phyloP scores from a whole-genome alignment of 106 monocot species.

The Allium cepa region DNA sequence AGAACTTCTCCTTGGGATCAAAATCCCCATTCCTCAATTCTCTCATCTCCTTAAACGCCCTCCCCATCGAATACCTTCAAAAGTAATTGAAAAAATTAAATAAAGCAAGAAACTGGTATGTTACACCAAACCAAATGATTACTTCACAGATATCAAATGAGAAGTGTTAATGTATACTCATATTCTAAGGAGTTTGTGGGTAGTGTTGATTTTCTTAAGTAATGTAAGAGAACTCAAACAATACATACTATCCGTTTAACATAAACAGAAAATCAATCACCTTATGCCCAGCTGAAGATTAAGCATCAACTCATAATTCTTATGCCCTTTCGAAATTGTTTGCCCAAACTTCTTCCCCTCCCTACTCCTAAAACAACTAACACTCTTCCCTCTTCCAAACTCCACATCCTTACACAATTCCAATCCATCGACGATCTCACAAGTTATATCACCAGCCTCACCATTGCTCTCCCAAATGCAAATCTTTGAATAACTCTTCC shows the following conservation, averaged over 20 bases:
- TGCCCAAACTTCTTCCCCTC: slow-evolving; percentile 53
- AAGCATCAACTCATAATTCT: slow-evolving; percentile 58
- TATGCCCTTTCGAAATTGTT: slow-evolving; percentile 59
- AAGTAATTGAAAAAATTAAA: neutral
- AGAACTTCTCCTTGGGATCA: slow-evolving; percentile 51
- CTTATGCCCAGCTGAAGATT: slow-evolving; percentile 67
- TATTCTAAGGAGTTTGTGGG: too few species aligned
- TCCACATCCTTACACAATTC: slow-evolving; percentile 25
- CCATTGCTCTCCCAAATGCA: slow-evolving; percentile 59
- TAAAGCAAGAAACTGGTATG: neutral
- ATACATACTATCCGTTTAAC: neutral
- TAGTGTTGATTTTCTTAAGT: too few species aligned
- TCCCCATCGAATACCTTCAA: slow-evolving; percentile 51
- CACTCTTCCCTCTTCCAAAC: neutral
- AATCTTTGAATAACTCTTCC: slow-evolving; percentile 28
- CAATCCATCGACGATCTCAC: slow-evolving; percentile 44
- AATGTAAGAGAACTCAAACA: too few species aligned
- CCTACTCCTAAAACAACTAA: slow-evolving; percentile 9
- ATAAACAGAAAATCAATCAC: slow-evolving; percentile 12
- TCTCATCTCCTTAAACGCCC: slow-evolving; percentile 16
- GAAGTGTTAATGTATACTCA: too few species aligned
- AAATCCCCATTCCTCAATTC: slow-evolving; percentile 31
- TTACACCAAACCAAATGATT: too few species aligned
- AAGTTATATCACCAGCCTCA: slow-evolving; percentile 58
- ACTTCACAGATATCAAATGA: too few species aligned